Evolutionary conservation across 179 eudicot genomes (phyloP).

Genomic region (Gypsophila paniculata): DNA sequence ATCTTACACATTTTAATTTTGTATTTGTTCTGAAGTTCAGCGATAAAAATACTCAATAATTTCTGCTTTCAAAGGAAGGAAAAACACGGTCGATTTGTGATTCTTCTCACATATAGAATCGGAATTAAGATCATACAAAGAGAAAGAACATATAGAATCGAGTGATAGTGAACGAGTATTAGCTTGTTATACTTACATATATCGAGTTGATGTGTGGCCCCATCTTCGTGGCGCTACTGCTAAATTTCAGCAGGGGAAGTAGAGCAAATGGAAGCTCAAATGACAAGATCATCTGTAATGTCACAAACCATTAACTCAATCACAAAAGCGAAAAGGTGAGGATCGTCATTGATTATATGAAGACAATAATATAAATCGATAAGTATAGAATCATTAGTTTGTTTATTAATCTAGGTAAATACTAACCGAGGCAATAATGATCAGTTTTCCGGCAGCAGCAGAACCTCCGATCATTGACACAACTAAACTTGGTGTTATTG

Average conservation of each 20-base stretch:
- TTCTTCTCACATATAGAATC: no score
- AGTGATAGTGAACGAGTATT: not conserved
- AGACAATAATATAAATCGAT: no score
- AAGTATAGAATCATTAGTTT: not conserved
- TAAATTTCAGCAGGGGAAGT: slow-evolving; percentile 84
- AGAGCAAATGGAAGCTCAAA: slow-evolving; percentile 94
- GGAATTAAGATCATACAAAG: not conserved
- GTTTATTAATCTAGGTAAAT: not conserved
- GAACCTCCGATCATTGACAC: slow-evolving; percentile 76
- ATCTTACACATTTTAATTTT: no score
- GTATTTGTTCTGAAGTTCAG: no score
- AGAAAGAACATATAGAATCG: not conserved
- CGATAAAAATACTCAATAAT: no score
- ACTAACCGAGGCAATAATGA: slow-evolving; percentile 79
- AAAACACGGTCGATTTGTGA: no score
- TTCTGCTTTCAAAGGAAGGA: no score
- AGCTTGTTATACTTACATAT: slow-evolving; percentile 37
- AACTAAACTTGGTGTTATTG: slow-evolving; percentile 71
- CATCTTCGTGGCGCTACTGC: slow-evolving; percentile 77
- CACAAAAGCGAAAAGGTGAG: no score
- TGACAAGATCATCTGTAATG: slow-evolving; percentile 74
- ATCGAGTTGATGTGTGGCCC: slow-evolving; percentile 85
- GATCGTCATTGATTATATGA: not conserved
- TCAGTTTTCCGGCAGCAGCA: slow-evolving; percentile 72
- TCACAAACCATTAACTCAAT: not conserved